These are phyloP conservation scores for Malus orientalis DNA, from an alignment of 306 rosid genomes.

Conservation along the genomic window DNA sequence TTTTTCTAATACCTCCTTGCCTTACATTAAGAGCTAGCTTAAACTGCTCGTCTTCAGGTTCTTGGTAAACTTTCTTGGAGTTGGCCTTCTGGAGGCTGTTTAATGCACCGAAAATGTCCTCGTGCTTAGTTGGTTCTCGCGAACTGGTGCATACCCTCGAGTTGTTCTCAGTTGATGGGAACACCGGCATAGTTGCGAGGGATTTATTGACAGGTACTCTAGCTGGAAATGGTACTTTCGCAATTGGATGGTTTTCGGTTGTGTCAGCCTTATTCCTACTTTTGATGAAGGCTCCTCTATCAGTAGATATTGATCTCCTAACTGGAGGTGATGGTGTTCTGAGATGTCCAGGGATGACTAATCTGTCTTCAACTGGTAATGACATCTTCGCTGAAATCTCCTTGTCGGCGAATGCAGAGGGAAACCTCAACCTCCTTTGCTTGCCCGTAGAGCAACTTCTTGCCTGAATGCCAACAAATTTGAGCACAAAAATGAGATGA, in stretches of 20 bases:
- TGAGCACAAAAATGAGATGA: background rate
- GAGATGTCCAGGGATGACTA: conserved; percentile 40
- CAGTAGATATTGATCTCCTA: conserved; percentile 82
- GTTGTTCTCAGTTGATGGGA: conserved; percentile 16
- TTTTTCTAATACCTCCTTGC: conserved; percentile 61
- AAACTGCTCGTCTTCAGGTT: conserved; percentile 61
- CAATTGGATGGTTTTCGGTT: conserved; percentile 48
- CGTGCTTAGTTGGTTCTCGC: conserved; percentile 40
- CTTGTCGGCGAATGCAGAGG: conserved; percentile 51
- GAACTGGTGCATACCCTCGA: conserved; percentile 22
- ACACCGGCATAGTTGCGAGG: conserved; percentile 28
- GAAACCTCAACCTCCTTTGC: conserved; percentile 78
- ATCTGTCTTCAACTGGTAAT: conserved; percentile 52
- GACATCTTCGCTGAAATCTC: conserved; percentile 50
- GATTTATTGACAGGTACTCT: conserved; percentile 60
- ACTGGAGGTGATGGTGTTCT: conserved; percentile 86
- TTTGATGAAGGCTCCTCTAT: conserved; percentile 63
- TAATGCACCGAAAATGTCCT: conserved; percentile 35
- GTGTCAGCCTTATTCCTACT: conserved; percentile 49
- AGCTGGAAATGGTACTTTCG: conserved; percentile 48
- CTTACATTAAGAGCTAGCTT: conserved; percentile 53
- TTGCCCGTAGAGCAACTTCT: conserved; percentile 86
- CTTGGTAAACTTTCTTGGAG: conserved; percentile 49
- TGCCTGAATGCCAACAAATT: conserved; percentile 36
- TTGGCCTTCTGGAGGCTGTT: conserved; percentile 40